Evolutionary conservation across 352 stramenopile genomes (phyloP), one percentile per base, ranked within the genome.

Genomic region (Phytopythium kandeliae): DNA sequence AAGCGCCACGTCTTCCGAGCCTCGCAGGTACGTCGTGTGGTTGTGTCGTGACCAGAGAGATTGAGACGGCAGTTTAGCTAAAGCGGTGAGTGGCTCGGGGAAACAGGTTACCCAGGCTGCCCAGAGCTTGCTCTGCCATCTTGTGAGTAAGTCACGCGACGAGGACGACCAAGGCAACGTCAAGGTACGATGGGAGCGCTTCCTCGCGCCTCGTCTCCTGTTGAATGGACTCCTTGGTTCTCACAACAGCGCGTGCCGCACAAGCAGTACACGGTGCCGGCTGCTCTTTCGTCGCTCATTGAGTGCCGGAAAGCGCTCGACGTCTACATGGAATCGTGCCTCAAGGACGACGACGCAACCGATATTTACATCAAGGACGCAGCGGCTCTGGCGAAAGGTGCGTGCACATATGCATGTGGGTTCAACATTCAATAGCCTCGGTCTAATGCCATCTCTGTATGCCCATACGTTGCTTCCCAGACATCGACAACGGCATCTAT

Each of bases 401-500:
- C 36, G 4, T 25, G 22, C 4, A 21, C 28, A 6, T 31, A 9
- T 31, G 9, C 28, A 31, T 9, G 4, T 31, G 4, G 28, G 4
- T 9, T 10, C 28, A 31, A 4, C 28, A 31, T 9, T 31, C 28
- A 10, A 21, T 28, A 21, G 28, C 21, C 3, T 35, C 16, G n/a
- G 11, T 25, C 42, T 48, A 25, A 36, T 9, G 24, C 55, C 5
- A 28, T 48, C 22, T 4, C 22, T 58, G 22, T 58, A 21, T 40
- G 10, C 21, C 16, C 31, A 46, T 40, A n/a, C 17, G 2, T 9
- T 38, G 34, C 15, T 38, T n/a, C 25, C 7, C 21, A 88, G 79
- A 77, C 51, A 71, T 91, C 40, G 79, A 91, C 56, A 86, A 79
- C 52, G 77, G 75, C 58, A 85, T 89, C 63, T 85, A 87, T 74